A percentile compares a stretch with the other conserved stretches of the same genome.
phyloP scores from a whole-genome alignment of 148 eudicot genomes.

The Fagopyrum esculentum region DNA sequence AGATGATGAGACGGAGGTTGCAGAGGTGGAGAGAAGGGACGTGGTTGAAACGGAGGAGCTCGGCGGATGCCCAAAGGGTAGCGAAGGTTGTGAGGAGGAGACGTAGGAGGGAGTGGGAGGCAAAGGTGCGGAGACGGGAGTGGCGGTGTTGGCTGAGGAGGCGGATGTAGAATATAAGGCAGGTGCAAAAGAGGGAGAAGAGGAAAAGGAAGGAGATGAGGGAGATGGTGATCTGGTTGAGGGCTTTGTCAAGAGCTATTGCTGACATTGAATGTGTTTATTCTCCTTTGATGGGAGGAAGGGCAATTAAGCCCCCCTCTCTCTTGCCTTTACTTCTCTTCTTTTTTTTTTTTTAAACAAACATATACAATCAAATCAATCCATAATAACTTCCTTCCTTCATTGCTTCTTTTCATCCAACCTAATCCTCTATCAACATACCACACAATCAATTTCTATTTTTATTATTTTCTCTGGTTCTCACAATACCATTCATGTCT shows the following conservation, averaged over 20 bases:
- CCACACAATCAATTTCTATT: too few species aligned
- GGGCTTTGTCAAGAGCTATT: slow-evolving; percentile 21
- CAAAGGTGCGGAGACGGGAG: slow-evolving; percentile 34
- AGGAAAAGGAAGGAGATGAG: slow-evolving; percentile 40
- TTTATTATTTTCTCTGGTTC: too few species aligned
- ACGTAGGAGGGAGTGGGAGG: slow-evolving; percentile 48
- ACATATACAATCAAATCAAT: too few species aligned
- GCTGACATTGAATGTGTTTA: too few species aligned
- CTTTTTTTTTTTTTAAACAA: too few species aligned
- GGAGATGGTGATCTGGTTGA: slow-evolving; percentile 24
- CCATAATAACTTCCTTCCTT: too few species aligned
- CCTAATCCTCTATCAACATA: too few species aligned
- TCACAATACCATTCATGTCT: too few species aligned
- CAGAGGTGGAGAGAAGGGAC: slow-evolving; percentile 37
- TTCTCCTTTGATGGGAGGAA: too few species aligned
- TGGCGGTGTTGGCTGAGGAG: background rate
- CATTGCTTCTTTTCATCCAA: too few species aligned
- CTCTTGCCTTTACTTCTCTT: too few species aligned
- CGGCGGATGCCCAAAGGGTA: slow-evolving; percentile 38
- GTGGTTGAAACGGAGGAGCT: slow-evolving; percentile 28
- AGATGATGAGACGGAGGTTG: slow-evolving; percentile 38
- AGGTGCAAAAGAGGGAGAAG: slow-evolving; percentile 33
- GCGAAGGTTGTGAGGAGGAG: slow-evolving; percentile 39
- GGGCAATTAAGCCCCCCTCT: too few species aligned
- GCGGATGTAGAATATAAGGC: slow-evolving; percentile 25